Evolutionary conservation across 2,329 filamentous ascomycete genomes (phyloP).

Genomic region (Myotisia sp.): DNA sequence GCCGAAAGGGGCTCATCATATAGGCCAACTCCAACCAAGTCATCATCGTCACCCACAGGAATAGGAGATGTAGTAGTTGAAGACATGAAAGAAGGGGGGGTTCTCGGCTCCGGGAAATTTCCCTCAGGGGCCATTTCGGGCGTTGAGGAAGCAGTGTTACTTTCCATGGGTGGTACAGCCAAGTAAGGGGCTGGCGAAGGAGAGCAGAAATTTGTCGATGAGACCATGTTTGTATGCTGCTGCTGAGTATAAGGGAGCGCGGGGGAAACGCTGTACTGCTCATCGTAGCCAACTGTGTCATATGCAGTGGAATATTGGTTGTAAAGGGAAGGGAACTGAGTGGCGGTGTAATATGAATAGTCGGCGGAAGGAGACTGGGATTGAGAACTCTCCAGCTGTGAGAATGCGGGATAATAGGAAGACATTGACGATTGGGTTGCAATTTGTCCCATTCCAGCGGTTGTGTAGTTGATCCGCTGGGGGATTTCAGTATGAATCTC

Average conservation of each 20-base stretch:
- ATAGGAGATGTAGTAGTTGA: slow-evolving; percentile 17
- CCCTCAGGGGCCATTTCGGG: slow-evolving; percentile 28
- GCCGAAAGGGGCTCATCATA: slow-evolving; percentile 55
- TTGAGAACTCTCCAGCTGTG: background rate
- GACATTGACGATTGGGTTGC: too few species aligned
- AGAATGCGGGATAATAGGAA: background rate
- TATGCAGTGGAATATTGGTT: background rate
- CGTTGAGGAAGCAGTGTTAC: slow-evolving; percentile 22
- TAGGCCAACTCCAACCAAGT: slow-evolving; percentile 67
- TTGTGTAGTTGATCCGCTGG: too few species aligned
- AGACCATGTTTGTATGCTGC: background rate
- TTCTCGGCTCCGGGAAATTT: slow-evolving; percentile 18
- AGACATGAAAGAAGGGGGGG: slow-evolving; percentile 7
- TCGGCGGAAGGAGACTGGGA: background rate
- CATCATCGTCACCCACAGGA: slow-evolving; percentile 49
- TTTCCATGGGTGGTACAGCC: slow-evolving; percentile 3
- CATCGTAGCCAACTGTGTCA: too few species aligned
- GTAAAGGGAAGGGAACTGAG: background rate
- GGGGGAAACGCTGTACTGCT: too few species aligned
- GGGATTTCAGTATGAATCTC: too few species aligned
- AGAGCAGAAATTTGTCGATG: background rate
- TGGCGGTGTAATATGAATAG: background rate
- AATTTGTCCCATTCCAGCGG: too few species aligned
- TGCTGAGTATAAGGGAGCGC: slow-evolving; percentile 1
- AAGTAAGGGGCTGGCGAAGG: background rate